These are phyloP conservation scores for Microbotryomycetes sp. DNA, from an alignment of 1,284 basidiomycete genomes.

Conservation along the genomic window DNA sequence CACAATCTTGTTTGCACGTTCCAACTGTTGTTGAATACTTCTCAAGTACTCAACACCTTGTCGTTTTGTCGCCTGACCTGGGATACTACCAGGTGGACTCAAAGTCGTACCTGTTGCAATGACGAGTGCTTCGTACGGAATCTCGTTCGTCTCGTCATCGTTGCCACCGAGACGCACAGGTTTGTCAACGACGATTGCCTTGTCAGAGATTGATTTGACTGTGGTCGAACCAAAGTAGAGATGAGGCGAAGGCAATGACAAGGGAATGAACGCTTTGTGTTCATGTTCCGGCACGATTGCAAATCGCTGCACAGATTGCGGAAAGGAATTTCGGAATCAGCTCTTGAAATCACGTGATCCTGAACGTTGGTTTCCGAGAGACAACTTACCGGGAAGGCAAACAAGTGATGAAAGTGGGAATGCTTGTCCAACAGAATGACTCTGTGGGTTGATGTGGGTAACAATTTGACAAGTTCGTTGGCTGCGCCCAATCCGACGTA, in stretches of 20 bases:
- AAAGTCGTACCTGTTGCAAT: conserved; percentile 42
- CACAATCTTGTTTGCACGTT: conserved; percentile 42
- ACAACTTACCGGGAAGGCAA: conserved; percentile 16
- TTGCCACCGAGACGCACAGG: conserved; percentile 15
- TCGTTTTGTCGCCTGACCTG: conserved; percentile 11
- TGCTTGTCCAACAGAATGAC: conserved; percentile 38
- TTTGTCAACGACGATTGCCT: conserved; percentile 11
- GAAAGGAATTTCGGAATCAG: neutral
- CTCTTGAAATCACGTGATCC: neutral
- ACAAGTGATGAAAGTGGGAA: conserved; percentile 39
- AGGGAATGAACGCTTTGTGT: conserved; percentile 34
- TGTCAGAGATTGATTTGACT: conserved; percentile 8
- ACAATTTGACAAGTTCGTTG: conserved; percentile 24
- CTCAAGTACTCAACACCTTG: conserved; percentile 40
- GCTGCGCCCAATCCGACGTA: conserved; percentile 34
- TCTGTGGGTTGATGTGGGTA: conserved; percentile 4
- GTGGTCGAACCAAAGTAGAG: conserved; percentile 9
- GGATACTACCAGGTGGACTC: conserved; percentile 38
- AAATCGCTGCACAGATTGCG: conserved; percentile 11
- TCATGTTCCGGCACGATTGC: conserved; percentile 18
- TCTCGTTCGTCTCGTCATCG: conserved; percentile 9
- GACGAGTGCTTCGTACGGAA: conserved; percentile 43
- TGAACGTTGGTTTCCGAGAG: no score
- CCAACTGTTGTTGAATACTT: conserved; percentile 36
- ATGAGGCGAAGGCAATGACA: conserved; percentile 25